Evolutionary conservation across 1,139 yeast genomes (phyloP), one percentile per base, ranked within the genome.

Genomic region (Pneumocystis jirovecii): DNA sequence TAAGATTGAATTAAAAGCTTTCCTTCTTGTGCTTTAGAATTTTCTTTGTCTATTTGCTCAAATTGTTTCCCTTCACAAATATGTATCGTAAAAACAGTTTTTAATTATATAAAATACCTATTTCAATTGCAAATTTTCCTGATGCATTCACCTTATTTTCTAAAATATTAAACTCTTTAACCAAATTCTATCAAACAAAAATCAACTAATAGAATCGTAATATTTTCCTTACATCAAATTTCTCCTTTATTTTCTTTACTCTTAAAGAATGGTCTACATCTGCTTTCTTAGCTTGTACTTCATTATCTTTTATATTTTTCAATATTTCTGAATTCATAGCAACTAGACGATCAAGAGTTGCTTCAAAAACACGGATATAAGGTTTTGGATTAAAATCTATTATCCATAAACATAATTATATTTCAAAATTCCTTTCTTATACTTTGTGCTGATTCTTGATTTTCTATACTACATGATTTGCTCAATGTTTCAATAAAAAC

Each of bases 351-450:
- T 85, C 80, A 62, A 90, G 77, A 0, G 95, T 89, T 1, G 93
- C 84, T 74, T 91, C 97, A 75, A 93, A 91, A 0, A 96, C 89
- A 71, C 96, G 82, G 65, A 93, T 93, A 73, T 89, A 91, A 1
- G 98, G 98, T 71, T 89, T 90, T 1, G 98, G 97, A 73, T 93
- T 97, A 65, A 78, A 72, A 2, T 75, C 74, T 70, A 65, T 44
- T 12, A 19, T 8, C 1, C 1, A 40, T 39, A 15, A 29, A 17
- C n/a, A 42, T 17, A 44, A 39, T n/a, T 21, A 0, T 65, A 68
- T 42, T 66, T 68, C 44, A 66, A 67, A 29, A 65, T 64, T 57
- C 15, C 2, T 12, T 68, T 69, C 50, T 69, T 66, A 50, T 69
- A 87, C 74, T 73, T 82, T 69, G 69, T 66, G 29, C 42, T 34